Evolutionary conservation across 441 rosid genomes (phyloP), one percentile per base, ranked within the genome.

Genomic region (Gossypium armourianum): DNA sequence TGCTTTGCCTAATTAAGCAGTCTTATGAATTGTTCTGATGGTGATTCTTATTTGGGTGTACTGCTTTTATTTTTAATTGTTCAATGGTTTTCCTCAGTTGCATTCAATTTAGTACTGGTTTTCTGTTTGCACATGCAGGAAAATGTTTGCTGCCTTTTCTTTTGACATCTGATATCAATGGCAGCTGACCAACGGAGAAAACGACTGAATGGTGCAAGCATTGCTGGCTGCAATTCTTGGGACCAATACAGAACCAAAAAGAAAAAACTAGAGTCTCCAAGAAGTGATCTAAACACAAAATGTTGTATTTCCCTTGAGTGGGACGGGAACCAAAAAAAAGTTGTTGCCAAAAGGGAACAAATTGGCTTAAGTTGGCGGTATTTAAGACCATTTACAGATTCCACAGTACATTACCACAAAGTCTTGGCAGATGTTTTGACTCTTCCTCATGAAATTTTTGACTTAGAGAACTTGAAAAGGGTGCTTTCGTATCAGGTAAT

Each of bases 161-260:
- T 70, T 64, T 76, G 84, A 75, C 49, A 67, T 58, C 62, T 81
- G 67, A 70, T 72, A 69, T 74, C 76, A 77, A 94, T 94, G 99
- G 97, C 86, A 17, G 97, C 96, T 82, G 90, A 87, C 83, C 94
- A 92, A 78, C 79, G 86, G 76, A 89, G 86, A 76, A 94, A 90
- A 64, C 82, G 95, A 76, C 78, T 82, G 72, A 90, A 65, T 68
- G 87, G 92, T 76, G 82, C 82, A 74, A 82, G 84, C 74, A 75
- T 81, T 70, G 79, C 76, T 56, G 91, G 89, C 72, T 82, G 77
- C 72, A 81, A 86, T 77, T 80, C 88, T 47, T 49, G 78, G 80
- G 93, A 85, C 68, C 87, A 78, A 72, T 72, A 81, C 66, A 88
- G 83, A 83, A 80, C 72, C 47, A 94, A 90, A 81, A 92, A 81